Conservation (phyloP, 805 yeast genomes). For the Jamesozyma jinghongensis region DNA sequence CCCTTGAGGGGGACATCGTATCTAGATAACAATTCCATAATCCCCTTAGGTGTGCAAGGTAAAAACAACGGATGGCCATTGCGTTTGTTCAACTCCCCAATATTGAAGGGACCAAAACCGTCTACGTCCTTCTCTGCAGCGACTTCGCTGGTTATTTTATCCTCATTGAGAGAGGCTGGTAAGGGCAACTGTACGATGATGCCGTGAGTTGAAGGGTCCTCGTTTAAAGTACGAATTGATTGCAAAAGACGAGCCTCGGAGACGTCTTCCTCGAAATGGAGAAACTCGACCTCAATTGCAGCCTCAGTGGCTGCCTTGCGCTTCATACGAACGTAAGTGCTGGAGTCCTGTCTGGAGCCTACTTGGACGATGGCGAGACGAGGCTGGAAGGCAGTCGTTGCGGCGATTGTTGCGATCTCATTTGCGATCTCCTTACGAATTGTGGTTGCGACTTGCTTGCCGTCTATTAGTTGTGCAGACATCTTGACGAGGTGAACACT, state of each 20-base stretch:
- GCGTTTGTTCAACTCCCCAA: constrained; percentile 83
- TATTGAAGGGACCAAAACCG: constrained; percentile 82
- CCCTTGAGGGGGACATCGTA: constrained; percentile 65
- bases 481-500: no score
- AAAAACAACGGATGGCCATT: constrained; percentile 75
- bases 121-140: constrained; percentile 82
- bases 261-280: constrained; percentile 55
- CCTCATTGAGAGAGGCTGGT: constrained; percentile 73
- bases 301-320: constrained; percentile 83
- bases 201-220: constrained; percentile 74
- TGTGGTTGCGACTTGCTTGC: constrained; percentile 46
- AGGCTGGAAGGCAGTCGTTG: constrained; percentile 54
- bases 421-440: constrained; percentile 44
- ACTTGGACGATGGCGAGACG: constrained; percentile 79
- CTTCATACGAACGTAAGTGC: constrained; percentile 87
- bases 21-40: constrained; percentile 67
- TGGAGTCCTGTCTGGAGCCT: constrained; percentile 82
- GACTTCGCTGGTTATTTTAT: constrained; percentile 73
- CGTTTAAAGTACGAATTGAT: constrained; percentile 54
- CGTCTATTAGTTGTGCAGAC: constrained; percentile 43
- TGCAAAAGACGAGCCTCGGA: constrained; percentile 50
- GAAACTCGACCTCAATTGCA: constrained; percentile 56
- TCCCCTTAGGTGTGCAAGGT: constrained; percentile 96
- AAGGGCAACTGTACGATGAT: constrained; percentile 83
- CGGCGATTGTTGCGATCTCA: constrained; percentile 37